Percentiles rank a stretch among this genome's conserved stretches.
Conservation (phyloP, 306 rosid species). For the Cyamopsis tetragonoloba region DNA sequence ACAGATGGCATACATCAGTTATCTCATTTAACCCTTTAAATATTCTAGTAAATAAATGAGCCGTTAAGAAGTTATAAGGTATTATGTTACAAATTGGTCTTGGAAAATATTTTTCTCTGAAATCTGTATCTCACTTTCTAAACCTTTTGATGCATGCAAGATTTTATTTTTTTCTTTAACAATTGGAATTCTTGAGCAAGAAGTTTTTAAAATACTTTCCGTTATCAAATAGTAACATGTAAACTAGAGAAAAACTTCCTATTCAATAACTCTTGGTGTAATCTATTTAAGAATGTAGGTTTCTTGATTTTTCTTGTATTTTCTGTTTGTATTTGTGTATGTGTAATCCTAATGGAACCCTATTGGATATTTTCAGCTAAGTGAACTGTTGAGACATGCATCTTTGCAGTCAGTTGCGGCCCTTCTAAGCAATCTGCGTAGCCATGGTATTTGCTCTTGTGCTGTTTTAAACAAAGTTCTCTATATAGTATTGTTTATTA, state of each 20-base stretch:
- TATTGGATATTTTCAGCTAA: slow-evolving; percentile 50
- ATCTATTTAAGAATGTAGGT: neutral
- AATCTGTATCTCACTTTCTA: neutral
- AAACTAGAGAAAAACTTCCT: neutral
- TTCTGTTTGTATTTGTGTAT: neutral
- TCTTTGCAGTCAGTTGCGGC: slow-evolving; percentile 65
- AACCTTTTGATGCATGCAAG: neutral
- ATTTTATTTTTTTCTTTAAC: slow-evolving; percentile 4
- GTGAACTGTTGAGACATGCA: slow-evolving; percentile 69
- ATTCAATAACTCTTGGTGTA: neutral
- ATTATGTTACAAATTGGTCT: neutral
- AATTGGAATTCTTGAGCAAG: neutral
- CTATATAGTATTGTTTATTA: slow-evolving; percentile 1
- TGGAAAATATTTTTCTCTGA: neutral
- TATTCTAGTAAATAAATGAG: neutral
- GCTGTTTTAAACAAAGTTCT: slow-evolving; percentile 3
- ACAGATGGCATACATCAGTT: neutral
- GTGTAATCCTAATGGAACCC: slow-evolving; percentile 16
- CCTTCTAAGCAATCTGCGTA: slow-evolving; percentile 72
- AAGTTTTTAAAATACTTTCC: neutral
- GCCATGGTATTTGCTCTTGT: slow-evolving; percentile 54
- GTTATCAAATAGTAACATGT: neutral
- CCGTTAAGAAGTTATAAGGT: neutral
- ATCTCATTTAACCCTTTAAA: neutral
- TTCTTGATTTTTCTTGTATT: slow-evolving; percentile 2